phyloP scores from a whole-genome alignment of 257 asterid genomes.

The Linderniella brevidens region DNA sequence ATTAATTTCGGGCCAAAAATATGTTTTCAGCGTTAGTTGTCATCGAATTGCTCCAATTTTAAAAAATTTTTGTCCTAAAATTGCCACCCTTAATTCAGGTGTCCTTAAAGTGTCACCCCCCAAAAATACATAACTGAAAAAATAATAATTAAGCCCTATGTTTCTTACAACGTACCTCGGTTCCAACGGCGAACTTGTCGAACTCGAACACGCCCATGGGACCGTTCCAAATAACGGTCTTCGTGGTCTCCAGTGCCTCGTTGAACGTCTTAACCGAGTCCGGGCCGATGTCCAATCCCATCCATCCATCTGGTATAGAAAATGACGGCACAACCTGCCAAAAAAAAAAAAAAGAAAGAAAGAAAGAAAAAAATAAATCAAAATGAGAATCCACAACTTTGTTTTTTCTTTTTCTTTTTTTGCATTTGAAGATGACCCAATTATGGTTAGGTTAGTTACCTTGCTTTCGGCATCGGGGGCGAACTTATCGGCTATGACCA shows the following conservation, averaged over 20 bases:
- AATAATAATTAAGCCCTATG: too few species aligned
- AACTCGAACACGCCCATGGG: constrained; percentile 44
- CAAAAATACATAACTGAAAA: too few species aligned
- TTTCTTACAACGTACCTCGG: constrained; percentile 16
- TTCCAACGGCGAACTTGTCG: constrained; percentile 27
- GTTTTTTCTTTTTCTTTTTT: too few species aligned
- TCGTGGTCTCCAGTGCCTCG: constrained; percentile 25
- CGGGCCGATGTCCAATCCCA: constrained; percentile 37
- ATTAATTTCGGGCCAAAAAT: too few species aligned
- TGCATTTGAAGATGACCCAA: neutral
- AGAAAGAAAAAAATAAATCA: neutral
- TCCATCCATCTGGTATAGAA: constrained; percentile 30
- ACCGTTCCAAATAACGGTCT: constrained; percentile 36
- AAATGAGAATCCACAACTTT: neutral
- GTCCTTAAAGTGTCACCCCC: too few species aligned
- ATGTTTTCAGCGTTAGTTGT: too few species aligned
- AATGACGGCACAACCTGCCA: constrained; percentile 21
- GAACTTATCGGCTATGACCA: constrained; percentile 29
- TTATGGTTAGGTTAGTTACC: constrained; percentile 7
- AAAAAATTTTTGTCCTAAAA: too few species aligned
- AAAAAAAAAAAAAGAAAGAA: neutral
- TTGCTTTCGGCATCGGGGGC: constrained; percentile 29
- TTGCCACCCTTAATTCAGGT: too few species aligned
- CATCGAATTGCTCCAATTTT: too few species aligned
- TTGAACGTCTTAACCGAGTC: constrained; percentile 23